phyloP scores from a whole-genome alignment of 2,329 filamentous ascomycete species.

The Coniella lustricola region DNA sequence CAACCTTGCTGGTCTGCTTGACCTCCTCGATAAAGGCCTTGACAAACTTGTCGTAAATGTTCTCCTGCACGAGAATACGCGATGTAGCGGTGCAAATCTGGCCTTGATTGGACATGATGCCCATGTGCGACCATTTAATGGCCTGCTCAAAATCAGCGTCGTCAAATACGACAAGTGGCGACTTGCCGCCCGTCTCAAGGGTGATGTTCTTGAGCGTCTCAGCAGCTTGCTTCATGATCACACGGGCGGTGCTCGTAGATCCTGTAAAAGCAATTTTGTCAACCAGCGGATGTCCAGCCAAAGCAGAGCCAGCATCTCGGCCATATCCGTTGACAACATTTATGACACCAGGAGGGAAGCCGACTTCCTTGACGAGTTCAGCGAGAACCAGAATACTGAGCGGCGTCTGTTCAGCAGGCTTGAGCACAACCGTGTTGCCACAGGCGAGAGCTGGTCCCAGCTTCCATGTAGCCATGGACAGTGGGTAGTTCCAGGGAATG shows the following conservation, averaged over 20 bases:
- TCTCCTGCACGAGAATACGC: slow-evolving; percentile 56
- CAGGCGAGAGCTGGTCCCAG: slow-evolving; percentile 63
- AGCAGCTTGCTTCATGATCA: slow-evolving; percentile 71
- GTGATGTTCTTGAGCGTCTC: slow-evolving; percentile 60
- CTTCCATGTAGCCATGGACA: slow-evolving; percentile 53
- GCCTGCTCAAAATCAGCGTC: slow-evolving; percentile 62
- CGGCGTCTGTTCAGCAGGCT: slow-evolving; percentile 62
- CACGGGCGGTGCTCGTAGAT: slow-evolving; percentile 62
- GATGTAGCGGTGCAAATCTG: slow-evolving; percentile 61
- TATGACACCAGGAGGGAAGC: slow-evolving; percentile 71
- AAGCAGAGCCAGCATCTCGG: slow-evolving; percentile 58
- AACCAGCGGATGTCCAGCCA: slow-evolving; percentile 60
- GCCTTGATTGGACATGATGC: slow-evolving; percentile 54
- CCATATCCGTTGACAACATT: slow-evolving; percentile 71
- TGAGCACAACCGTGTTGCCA: slow-evolving; percentile 58
- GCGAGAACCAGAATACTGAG: slow-evolving; percentile 60
- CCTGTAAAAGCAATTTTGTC: slow-evolving; percentile 78
- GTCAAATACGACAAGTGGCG: slow-evolving; percentile 55
- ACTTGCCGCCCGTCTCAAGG: slow-evolving; percentile 62
- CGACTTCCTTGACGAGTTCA: slow-evolving; percentile 61
- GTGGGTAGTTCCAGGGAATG: slow-evolving; percentile 71
- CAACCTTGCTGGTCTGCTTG: slow-evolving; percentile 50
- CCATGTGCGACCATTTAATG: slow-evolving; percentile 49
- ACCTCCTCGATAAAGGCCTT: slow-evolving; percentile 53
- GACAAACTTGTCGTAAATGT: slow-evolving; percentile 57